Evolutionary conservation across 371 early-diverging fungal species (phyloP).

Genomic region (Dichotomocladium elegans): DNA sequence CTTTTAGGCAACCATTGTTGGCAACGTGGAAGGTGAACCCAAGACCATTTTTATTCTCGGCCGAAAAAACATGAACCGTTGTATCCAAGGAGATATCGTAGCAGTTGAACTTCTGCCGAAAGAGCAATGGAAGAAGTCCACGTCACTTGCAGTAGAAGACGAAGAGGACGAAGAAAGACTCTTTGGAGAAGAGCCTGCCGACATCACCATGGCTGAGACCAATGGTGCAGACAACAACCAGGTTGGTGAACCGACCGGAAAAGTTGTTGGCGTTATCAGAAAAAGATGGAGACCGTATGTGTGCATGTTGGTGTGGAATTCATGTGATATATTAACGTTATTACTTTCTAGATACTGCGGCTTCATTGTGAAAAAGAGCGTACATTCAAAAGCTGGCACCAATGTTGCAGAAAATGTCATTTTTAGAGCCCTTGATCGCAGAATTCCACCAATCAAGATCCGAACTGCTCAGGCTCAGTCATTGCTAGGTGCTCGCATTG

Average conservation of each 20-base stretch:
- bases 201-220: conserved; percentile 22
- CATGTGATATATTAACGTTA: not conserved
- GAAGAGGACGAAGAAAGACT: conserved; percentile 50
- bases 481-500: conserved; percentile 78
- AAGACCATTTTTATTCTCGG: conserved; percentile 78
- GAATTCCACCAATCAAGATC: conserved; percentile 89
- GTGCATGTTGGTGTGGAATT: not conserved
- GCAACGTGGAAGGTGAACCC: conserved; percentile 71
- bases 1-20: conserved; percentile 67
- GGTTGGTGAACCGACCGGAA: conserved; percentile 69
- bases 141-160: conserved; percentile 70
- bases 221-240: conserved; percentile 8
- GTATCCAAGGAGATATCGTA: conserved; percentile 68
- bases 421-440: conserved; percentile 87
- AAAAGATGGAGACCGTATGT: conserved; percentile 88
- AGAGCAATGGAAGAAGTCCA: conserved; percentile 76
- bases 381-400: conserved; percentile 49
- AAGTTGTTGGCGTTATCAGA: conserved; percentile 90
- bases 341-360: conserved; percentile 76
- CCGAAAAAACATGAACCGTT: conserved; percentile 83
- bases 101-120: conserved; percentile 50
- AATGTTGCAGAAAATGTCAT: conserved; percentile 53
- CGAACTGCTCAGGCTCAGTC: conserved; percentile 82
- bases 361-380: conserved; percentile 77
- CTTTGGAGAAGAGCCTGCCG: conserved; percentile 38